A percentile compares a stretch with the other conserved stretches of the same genome.
Conservation (phyloP, 2,329 filamentous ascomycete species). For the Periconia digitata region DNA sequence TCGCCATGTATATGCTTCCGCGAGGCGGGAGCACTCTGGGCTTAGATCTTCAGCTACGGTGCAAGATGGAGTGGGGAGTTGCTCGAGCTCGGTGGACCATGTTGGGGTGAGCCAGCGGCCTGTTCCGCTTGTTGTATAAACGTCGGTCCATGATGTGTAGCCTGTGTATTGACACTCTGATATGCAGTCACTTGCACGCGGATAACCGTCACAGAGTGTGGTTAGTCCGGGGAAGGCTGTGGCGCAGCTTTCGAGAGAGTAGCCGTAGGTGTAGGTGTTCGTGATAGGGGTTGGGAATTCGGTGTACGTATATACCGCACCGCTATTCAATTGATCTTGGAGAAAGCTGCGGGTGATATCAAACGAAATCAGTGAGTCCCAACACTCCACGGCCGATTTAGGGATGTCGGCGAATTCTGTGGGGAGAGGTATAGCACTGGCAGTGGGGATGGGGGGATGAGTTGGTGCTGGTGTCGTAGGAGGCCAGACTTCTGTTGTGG, state of each 20-base stretch:
- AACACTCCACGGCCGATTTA: constrained; percentile 1
- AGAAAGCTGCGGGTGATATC: not conserved
- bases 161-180: not conserved
- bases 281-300: not conserved
- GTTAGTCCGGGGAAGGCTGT: not conserved
- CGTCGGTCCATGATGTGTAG: not conserved
- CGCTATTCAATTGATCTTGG: not conserved
- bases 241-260: not conserved
- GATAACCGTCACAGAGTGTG: constrained; percentile 8
- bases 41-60: constrained; percentile 4
- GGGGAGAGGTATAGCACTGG: not conserved
- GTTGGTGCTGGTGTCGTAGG: not conserved
- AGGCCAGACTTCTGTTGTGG: not conserved
- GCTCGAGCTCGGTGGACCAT: constrained; percentile 5
- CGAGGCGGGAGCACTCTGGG: not conserved
- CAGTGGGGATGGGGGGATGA: not conserved
- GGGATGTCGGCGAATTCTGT: constrained; percentile 5
- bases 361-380: constrained; percentile 1
- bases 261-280: not conserved
- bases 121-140: not conserved
- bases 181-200: constrained; percentile 1
- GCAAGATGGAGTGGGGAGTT: constrained; percentile 1
- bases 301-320: not conserved
- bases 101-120: constrained; percentile 2
- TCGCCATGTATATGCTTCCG: constrained; percentile 2